Conservation (phyloP, 2,329 filamentous ascomycete species). For the Madurella mycetomatis region DNA sequence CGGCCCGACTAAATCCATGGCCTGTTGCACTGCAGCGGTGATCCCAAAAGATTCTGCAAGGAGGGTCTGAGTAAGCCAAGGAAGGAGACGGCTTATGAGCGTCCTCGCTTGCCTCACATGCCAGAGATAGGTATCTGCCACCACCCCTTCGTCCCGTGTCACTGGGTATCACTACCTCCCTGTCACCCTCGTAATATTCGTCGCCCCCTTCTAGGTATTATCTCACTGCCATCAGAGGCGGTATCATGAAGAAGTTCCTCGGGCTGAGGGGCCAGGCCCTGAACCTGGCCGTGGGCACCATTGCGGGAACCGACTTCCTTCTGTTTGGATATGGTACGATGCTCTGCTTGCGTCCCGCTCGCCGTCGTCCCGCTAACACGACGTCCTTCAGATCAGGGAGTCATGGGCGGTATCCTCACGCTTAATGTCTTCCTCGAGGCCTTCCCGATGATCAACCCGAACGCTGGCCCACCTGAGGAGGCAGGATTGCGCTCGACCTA, state of each 20-base stretch:
- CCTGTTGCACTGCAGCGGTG: background rate
- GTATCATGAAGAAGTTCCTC: conserved; percentile 45
- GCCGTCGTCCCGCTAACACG: background rate
- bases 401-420: conserved; percentile 71
- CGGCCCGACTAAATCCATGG: conserved; percentile 3
- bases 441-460: conserved; percentile 52
- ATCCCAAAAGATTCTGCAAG: conserved; percentile 2
- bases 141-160: background rate
- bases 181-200: background rate
- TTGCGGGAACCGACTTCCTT: conserved; percentile 69
- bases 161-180: background rate
- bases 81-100: background rate
- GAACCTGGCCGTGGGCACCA: conserved; percentile 64
- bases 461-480: conserved; percentile 22
- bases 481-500: conserved; percentile 7
- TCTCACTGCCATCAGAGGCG: background rate
- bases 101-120: background rate
- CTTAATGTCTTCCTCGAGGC: conserved; percentile 55
- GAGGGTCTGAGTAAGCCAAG: background rate
- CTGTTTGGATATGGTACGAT: conserved; percentile 52
- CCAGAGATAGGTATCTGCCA: background rate
- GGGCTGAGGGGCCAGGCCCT: conserved; percentile 62
- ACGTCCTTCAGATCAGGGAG: conserved; percentile 58
- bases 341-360: background rate
- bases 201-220: background rate